A percentile compares a stretch with the other conserved stretches of the same genome.
phyloP scores from a whole-genome alignment of 2,329 filamentous ascomycete species.

The Didymella exigua region DNA sequence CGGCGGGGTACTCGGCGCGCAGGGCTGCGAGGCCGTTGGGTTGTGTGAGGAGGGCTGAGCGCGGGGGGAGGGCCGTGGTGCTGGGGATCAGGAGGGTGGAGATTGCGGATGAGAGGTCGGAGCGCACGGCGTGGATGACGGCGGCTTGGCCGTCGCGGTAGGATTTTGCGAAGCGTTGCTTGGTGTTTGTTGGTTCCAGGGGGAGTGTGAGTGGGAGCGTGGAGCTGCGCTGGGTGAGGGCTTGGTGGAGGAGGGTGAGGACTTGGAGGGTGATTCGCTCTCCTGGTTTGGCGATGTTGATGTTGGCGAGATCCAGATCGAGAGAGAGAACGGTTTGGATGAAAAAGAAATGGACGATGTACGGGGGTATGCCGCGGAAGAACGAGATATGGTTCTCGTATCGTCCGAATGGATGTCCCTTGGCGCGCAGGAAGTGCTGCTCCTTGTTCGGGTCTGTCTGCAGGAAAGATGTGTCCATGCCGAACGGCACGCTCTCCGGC shows the following conservation, averaged over 20 bases:
- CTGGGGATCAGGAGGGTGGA: constrained; percentile 6
- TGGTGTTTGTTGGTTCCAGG: constrained; percentile 35
- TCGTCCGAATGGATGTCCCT: constrained; percentile 40
- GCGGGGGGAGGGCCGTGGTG: constrained; percentile 1
- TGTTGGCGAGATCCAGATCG: constrained; percentile 19
- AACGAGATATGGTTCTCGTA: constrained; percentile 39
- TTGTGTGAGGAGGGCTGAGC: constrained; percentile 21
- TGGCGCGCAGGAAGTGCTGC: constrained; percentile 42
- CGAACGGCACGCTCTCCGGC: constrained; percentile 31
- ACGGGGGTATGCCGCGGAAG: constrained; percentile 44
- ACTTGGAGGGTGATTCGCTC: constrained; percentile 32
- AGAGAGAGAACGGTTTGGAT: constrained; percentile 32
- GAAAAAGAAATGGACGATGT: constrained; percentile 42
- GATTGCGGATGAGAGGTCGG: constrained; percentile 29
- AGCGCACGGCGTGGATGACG: constrained; percentile 33
- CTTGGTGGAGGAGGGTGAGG: constrained; percentile 30
- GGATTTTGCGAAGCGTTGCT: constrained; percentile 50
- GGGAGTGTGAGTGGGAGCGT: constrained; percentile 22
- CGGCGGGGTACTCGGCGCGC: constrained; percentile 15
- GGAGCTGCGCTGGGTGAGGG: constrained; percentile 28
- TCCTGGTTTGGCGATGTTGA: constrained; percentile 22
- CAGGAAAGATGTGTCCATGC: constrained; percentile 32
- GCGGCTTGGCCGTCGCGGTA: constrained; percentile 51
- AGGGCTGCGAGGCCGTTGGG: constrained; percentile 21
- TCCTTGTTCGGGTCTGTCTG: constrained; percentile 33